Evolutionary conservation across 2,329 filamentous ascomycete species (phyloP).

Genomic region (Gnomoniopsis smithogilvyi): DNA sequence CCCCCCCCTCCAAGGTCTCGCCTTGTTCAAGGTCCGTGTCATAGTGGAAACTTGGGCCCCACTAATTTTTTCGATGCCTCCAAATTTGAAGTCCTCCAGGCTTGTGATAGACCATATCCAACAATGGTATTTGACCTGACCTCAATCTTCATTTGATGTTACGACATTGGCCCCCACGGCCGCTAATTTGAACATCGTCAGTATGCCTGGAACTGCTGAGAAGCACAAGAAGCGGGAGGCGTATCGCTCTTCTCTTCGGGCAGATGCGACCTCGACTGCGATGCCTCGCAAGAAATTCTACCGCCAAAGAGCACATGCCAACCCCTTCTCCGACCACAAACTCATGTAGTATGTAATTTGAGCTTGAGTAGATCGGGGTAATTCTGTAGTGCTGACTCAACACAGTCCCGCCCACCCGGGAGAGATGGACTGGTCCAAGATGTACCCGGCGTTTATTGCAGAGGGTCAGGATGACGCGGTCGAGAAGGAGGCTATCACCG

Average conservation of each 20-base stretch:
- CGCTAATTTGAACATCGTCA: neutral
- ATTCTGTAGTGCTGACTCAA: slow-evolving; percentile 9
- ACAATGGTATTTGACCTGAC: neutral
- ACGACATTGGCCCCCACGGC: neutral
- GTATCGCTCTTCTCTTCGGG: slow-evolving; percentile 54
- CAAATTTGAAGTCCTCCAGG: slow-evolving; percentile 8
- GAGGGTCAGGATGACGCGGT: slow-evolving; percentile 27
- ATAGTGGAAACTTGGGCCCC: neutral
- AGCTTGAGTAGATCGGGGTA: neutral
- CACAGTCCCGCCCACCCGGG: slow-evolving; percentile 71
- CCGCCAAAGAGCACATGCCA: slow-evolving; percentile 92
- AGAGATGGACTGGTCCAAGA: slow-evolving; percentile 86
- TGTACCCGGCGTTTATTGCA: slow-evolving; percentile 72
- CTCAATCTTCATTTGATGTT: neutral
- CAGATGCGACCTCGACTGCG: slow-evolving; percentile 49
- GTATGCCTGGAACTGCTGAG: neutral
- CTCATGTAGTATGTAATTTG: slow-evolving; percentile 63
- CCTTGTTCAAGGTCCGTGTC: neutral
- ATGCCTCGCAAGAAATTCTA: slow-evolving; percentile 96
- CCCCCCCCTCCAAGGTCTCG: neutral
- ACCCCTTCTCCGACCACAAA: slow-evolving; percentile 93
- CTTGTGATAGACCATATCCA: slow-evolving; percentile 1
- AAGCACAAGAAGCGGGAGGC: slow-evolving; percentile 65
- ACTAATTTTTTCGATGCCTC: neutral
- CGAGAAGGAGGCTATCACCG: slow-evolving; percentile 14